Base-by-base conservation (phyloP, 331 rosid genomes). In the Quercus lobata region DNA sequence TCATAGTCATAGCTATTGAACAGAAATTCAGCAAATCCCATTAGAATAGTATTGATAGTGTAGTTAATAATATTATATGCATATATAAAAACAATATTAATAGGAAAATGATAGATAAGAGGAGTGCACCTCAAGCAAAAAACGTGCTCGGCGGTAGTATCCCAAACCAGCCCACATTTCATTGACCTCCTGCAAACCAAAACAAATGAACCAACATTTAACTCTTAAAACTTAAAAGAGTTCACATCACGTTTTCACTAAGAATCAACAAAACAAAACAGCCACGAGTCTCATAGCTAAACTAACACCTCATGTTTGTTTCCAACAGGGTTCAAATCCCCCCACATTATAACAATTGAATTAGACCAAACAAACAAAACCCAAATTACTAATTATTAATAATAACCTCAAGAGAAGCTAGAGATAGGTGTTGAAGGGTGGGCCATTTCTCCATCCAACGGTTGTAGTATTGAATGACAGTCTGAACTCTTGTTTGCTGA, bases 111-210 rank as follows among this genome's bases (percentile, higher is more conserved):
- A 41, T 41, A 41, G 12, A 41, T 41, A 41, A 41, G 24, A 25
- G 17, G 77, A 79, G 11, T 46, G 21, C 62, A 94, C 98, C 97
- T 94, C 97, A n/a, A 92, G 74, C 77, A 94, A 97, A 85, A 82
- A 94, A 49, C 97, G 97, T 32, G 97, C 98, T 82, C 98, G 87
- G 77, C 97, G 91, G 82, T 94, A 94, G 89, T 92, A 92, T 30
- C 97, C 97, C 88, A 94, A 80, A 74, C 97, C 97, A 49, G 97
- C 97, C 98, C 97, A 94, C 93, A 91, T 82, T 68, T 94, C 98
- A 80, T 94, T 94, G 73, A 94, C 97, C 81, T 94, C 94, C 97
- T 93, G 89, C 82, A 54, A 34, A 79, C 71, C 58, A 21, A 72
- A 2, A 25, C 12, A 62, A 37, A 21, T 25, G 34, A 71, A 65